Evolutionary conservation across 2,329 filamentous ascomycete species (phyloP).

Genomic region (Orbilia javanica): DNA sequence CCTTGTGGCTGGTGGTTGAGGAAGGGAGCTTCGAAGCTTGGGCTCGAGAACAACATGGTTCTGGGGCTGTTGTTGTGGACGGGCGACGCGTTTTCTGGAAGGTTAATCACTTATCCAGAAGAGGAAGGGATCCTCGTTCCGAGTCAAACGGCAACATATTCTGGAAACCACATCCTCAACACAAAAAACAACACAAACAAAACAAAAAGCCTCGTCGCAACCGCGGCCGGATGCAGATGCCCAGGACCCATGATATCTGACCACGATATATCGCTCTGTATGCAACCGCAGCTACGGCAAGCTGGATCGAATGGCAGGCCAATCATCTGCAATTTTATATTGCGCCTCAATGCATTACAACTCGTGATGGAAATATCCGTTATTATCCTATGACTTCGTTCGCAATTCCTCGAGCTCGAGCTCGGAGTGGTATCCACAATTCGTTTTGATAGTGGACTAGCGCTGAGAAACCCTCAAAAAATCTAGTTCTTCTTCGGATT

Average conservation of each 20-base stretch:
- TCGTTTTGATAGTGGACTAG: neutral
- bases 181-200: conserved; percentile 7
- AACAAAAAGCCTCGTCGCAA: neutral
- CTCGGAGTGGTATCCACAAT: neutral
- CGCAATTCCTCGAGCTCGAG: neutral
- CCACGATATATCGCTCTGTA: neutral
- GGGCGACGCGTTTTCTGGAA: conserved; percentile 24
- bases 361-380: neutral
- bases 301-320: neutral
- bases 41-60: conserved; percentile 1
- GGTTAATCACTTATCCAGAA: conserved; percentile 40
- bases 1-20: neutral
- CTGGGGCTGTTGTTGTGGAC: conserved; percentile 36
- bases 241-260: neutral
- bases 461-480: neutral
- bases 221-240: too few relatives aligned
- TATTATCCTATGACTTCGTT: neutral
- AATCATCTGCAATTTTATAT: neutral
- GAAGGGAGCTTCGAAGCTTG: conserved; percentile 13
- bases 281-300: neutral
- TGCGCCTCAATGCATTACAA: conserved; percentile 36
- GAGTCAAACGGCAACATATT: conserved; percentile 9
- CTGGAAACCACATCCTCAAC: conserved; percentile 14
- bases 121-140: neutral
- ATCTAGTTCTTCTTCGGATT: neutral